Evolutionary conservation across 2,329 filamentous ascomycete genomes (phyloP), one percentile per base, ranked within the genome.

Genomic region (Fusarium beomiforme): DNA sequence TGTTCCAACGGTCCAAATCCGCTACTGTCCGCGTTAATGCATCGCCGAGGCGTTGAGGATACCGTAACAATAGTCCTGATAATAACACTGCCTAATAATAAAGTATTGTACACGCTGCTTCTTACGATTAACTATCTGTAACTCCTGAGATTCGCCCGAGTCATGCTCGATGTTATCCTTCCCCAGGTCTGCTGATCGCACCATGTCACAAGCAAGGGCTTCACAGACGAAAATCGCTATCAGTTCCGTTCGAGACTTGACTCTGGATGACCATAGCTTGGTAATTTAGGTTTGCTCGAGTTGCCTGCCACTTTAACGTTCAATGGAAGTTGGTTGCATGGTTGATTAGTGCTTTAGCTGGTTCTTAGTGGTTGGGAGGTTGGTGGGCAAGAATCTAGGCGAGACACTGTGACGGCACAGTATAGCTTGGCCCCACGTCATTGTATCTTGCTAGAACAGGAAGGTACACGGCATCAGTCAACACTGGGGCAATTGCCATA

Each of bases 371-470:
- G 46, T 37, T 47, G 41, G 36, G 24, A 59, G 61, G 46, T 37
- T 47, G 41, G 36, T 14, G 24, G 37, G 23, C 29, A 39, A 29
- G 4, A 29, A 29, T 29, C 26, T 29, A 29, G 26, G 26, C n/a
- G 26, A 29, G 8, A 23, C 36, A 59, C 58, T 51, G 58, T 56
- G 47, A 24, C n/a, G 6, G 34, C 64, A 64, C 67, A 64, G 68
- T 63, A 23, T 64, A n/a, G 47, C 41, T 21, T 19, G 24, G 31
- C 34, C 53, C 55, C 53, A 36, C 26, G 43, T 41, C 41, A 49
- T 44, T 64, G 68, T 70, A 70, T 51, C 56, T 33, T 56, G 36
- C 67, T 63, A 53, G 51, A 57, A 50, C 19, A 61, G 62, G 55
- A 67, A 71, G 56, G 67, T 70, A 71, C 53, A 37, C 57, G 13